phyloP scores from a whole-genome alignment of 257 asterid genomes.

The Coffea eugenioides region DNA sequence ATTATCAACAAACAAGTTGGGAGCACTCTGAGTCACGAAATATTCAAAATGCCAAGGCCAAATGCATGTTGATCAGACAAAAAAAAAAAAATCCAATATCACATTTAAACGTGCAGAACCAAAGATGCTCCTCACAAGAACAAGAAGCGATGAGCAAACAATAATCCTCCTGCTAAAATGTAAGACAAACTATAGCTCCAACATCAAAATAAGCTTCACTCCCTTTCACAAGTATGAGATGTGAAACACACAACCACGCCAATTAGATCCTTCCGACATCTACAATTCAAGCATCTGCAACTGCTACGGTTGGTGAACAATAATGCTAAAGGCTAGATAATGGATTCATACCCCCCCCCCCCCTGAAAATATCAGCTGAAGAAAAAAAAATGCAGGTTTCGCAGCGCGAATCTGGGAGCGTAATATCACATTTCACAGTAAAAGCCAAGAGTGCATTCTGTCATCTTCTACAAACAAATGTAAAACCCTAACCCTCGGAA shows the following conservation, averaged over 20 bases:
- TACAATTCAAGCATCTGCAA: too few relatives aligned
- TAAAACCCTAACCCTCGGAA: conserved; percentile 10
- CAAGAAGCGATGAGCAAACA: neutral
- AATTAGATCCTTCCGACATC: neutral
- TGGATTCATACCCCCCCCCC: too few relatives aligned
- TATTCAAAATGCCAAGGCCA: neutral
- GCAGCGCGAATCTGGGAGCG: neutral
- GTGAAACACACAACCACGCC: neutral
- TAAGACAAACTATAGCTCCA: neutral
- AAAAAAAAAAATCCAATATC: neutral
- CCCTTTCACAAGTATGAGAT: neutral
- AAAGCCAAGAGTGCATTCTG: too few relatives aligned
- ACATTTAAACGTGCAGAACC: neutral
- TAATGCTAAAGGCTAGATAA: neutral
- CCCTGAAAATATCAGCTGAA: neutral
- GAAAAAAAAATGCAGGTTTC: neutral
- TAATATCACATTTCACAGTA: neutral
- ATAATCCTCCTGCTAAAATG: neutral
- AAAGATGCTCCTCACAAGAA: neutral
- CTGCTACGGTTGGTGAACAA: neutral
- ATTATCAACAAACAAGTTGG: neutral
- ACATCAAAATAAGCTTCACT: too few relatives aligned
- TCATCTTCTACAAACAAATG: neutral
- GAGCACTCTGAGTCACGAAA: neutral
- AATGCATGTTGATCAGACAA: neutral